Evolutionary conservation across 2,329 filamentous ascomycete species (phyloP), one percentile per base, ranked within the genome.

Genomic region (Colletotrichum sp.): DNA sequence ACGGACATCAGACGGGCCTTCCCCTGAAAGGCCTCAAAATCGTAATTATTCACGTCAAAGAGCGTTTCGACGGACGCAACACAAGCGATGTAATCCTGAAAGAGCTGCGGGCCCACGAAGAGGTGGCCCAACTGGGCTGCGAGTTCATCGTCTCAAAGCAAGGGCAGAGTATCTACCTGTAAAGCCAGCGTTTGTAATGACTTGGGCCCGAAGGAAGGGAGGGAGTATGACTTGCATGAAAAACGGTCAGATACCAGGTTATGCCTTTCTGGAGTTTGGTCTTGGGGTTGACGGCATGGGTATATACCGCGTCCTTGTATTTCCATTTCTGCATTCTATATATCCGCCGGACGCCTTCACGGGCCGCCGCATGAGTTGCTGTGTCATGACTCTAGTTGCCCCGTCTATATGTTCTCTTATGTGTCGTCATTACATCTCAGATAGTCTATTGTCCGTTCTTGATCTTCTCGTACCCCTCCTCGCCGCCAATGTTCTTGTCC

Each of bases 1-100:
- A 75, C 13, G 73, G 73, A 26, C 28, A 72, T n/a, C n/a, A 21
- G 57, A 16, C 34, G 39, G 68, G 67, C 57, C 75, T n/a, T 12
- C 92, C 93, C 8, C 87, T 99, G 6, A 87, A 89, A 68, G 96
- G 95, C 0, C 82, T 99, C 32, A 94, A 92, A 77, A 88, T 99
- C 2, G 93, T 98, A 66, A 92, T 99, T 71, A 99, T 99, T 48
- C 97, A 99, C 82, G 91, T 99, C 81, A 99, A 99, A 83, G 96
- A 99, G 78, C 93, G 91, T 26, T 86, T 98, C 10, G 96, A 98
- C 82, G 95, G 92, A 0, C 91, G 91, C 86, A 64, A 92, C 90
- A 3, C 90, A 88, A 43, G 85, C 1, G 92, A 95, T 5, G 89
- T 85, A 3, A 98, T 99, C 43, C 80, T 97, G 26, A 82, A 87